Base-by-base conservation (phyloP, 441 rosid species). In the Populus tomentosa region DNA sequence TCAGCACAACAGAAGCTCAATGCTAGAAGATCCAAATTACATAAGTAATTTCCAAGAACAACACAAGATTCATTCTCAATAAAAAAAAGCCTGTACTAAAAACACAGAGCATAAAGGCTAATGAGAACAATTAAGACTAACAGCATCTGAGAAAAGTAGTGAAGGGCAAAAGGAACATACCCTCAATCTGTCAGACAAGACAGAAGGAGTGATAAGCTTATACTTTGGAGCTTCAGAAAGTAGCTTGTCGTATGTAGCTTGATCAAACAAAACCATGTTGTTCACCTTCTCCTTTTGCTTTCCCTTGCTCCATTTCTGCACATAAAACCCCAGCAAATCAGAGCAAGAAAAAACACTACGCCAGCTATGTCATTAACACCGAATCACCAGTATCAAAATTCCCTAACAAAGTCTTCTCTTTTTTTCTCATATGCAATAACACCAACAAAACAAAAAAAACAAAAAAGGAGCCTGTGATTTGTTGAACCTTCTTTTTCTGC, bases 261-360 rank as follows among this genome's bases (percentile, higher is more conserved):
- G 91, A 72, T 89, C 92, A 71, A 88, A 89, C 79, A 88, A 74
- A 40, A 88, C 88, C 93, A 87, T 86, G 86, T 90, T 88, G 86
- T 88, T 88, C 80, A 90, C 91, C 86, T 90, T 88, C 87, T 88
- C 90, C 88, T 90, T 90, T 80, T 90, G 93, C 83, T 90, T 88
- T 9, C 91, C 91, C 83, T 90, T 90, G 88, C 90, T 88, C 93
- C 91, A 90, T 81, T 90, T 90, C 91, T 88, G 83, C 69, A 79
- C 71, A 75, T 50, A 36, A 16, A 40, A 7, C n/a, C 26, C 24
- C 20, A 68, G 11, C 2, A 67, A 72, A 6, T 1, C 10, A 24
- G 13, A 62, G 50, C 21, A 16, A 53, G 6, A n/a, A 28, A 10
- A 28, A 8, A 3, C 42, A 7, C 61, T 40, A 40, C 6, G 14